Base-by-base conservation (phyloP, 1,284 basidiomycete species). In the Microbotryomycetes sp. region DNA sequence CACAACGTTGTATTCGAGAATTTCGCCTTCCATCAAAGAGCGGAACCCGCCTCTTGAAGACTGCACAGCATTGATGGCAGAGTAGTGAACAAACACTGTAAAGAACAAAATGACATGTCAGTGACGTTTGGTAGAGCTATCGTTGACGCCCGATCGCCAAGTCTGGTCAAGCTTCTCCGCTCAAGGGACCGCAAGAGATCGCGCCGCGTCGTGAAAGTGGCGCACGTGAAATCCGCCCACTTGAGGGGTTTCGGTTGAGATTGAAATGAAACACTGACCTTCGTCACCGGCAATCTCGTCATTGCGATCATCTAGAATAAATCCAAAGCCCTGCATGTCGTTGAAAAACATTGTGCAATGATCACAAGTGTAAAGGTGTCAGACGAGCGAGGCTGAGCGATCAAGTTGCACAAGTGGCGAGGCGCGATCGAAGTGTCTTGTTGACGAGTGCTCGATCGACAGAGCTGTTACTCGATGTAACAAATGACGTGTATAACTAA, bases 81-180 rank as follows among this genome's bases (percentile, higher is more conserved):
- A 63, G 45, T 67, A 67, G 48, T 67, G 66, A 6, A 67, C 66
- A 22, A 67, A 67, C 1, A 67, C 65, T 67, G 56, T 16, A 3
- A 3, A 5, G n/a, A 30, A 6, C n/a, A 6, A 15, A 25, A 16
- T 52, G 15, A 22, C 31, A 1, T 3, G 22, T 23, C n/a, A 19
- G 19, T 42, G 19, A 42, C 36, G n/a, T n/a, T n/a, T n/a, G n/a
- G n/a, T n/a, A n/a, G n/a, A n/a, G n/a, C n/a, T n/a, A n/a, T n/a
- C n/a, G n/a, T n/a, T n/a, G n/a, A n/a, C n/a, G n/a, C n/a, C n/a
- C n/a, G n/a, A n/a, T n/a, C n/a, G n/a, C n/a, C n/a, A n/a, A n/a
- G n/a, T n/a, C n/a, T n/a, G n/a, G n/a, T n/a, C n/a, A n/a, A n/a
- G n/a, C n/a, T n/a, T n/a, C n/a, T n/a, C n/a, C n/a, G n/a, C n/a